Conservation (phyloP, 2,329 filamentous ascomycete genomes). For the Aspergillus sp. region DNA sequence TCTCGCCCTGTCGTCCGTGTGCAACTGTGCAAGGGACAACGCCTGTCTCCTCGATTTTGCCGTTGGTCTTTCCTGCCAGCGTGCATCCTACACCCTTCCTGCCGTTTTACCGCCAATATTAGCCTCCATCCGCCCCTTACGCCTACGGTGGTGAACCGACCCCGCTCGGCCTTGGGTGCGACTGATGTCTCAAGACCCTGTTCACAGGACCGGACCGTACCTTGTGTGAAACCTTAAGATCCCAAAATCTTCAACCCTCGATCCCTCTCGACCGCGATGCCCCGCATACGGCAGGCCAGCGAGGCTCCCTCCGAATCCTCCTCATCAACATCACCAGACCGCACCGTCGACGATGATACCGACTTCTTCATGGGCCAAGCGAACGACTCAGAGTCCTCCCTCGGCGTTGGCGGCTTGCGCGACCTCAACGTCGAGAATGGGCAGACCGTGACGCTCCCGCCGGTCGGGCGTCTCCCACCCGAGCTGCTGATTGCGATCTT, state of each 20-base stretch:
- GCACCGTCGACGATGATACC: slow-evolving; percentile 73
- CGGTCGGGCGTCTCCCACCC: slow-evolving; percentile 76
- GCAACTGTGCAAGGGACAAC: background rate
- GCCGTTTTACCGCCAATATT: background rate
- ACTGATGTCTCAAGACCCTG: background rate
- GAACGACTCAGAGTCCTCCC: slow-evolving; percentile 88
- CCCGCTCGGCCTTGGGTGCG: too few species aligned
- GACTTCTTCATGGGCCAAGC: slow-evolving; percentile 75
- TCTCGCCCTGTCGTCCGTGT: background rate
- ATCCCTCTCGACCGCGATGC: slow-evolving; percentile 18
- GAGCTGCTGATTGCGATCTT: slow-evolving; percentile 94
- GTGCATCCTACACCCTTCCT: too few species aligned
- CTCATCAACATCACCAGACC: slow-evolving; percentile 38
- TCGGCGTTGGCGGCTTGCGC: slow-evolving; percentile 68
- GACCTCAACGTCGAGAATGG: slow-evolving; percentile 59
- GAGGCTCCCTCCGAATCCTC: slow-evolving; percentile 36
- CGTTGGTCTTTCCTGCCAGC: too few species aligned
- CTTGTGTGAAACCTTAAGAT: background rate
- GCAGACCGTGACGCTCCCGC: slow-evolving; percentile 34
- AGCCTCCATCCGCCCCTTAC: too few species aligned
- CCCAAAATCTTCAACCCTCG: background rate
- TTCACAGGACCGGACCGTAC: background rate
- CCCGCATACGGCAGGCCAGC: slow-evolving; percentile 28
- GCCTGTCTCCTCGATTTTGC: too few species aligned
- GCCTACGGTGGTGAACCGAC: too few species aligned